phyloP scores from a whole-genome alignment of 306 rosid species.

The Sicyos edulis region DNA sequence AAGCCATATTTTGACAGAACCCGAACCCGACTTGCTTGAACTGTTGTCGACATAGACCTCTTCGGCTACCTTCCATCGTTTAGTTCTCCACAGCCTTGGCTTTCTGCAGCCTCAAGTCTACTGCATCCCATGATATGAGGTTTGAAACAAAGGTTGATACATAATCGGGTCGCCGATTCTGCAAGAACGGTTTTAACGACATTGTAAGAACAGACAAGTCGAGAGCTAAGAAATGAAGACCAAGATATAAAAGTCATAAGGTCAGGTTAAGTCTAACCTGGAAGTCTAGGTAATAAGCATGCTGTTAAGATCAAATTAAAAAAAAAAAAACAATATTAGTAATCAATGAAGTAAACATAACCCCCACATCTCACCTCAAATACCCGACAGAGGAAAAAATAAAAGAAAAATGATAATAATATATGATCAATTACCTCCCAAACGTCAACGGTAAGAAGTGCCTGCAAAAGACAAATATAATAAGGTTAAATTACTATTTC shows the following conservation, averaged over 20 bases:
- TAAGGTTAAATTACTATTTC: background rate
- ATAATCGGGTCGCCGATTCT: conserved; percentile 64
- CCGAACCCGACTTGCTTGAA: conserved; percentile 5
- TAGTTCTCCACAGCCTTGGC: conserved; percentile 35
- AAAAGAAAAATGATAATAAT: background rate
- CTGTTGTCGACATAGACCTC: conserved; percentile 2
- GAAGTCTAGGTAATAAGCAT: conserved; percentile 85
- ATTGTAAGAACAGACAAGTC: background rate
- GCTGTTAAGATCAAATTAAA: conserved; percentile 49
- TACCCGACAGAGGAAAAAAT: no score
- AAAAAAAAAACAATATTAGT: background rate
- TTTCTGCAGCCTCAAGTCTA: conserved; percentile 52
- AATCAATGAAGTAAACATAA: background rate
- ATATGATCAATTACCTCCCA: conserved; percentile 66
- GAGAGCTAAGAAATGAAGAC: conserved; percentile 4
- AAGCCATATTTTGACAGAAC: background rate
- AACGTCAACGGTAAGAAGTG: conserved; percentile 80
- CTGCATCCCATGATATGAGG: conserved; percentile 85
- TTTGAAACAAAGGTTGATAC: conserved; percentile 61
- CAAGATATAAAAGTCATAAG: conserved; percentile 13
- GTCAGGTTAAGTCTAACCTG: conserved; percentile 49
- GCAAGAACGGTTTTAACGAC: background rate
- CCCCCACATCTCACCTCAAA: background rate
- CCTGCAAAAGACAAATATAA: conserved; percentile 36
- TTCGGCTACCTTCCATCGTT: background rate